A percentile compares a stretch with the other conserved stretches of the same genome.
Evolutionary conservation across 768 basidiomycete species (phyloP).

Genomic region (Boletus reticulatus): DNA sequence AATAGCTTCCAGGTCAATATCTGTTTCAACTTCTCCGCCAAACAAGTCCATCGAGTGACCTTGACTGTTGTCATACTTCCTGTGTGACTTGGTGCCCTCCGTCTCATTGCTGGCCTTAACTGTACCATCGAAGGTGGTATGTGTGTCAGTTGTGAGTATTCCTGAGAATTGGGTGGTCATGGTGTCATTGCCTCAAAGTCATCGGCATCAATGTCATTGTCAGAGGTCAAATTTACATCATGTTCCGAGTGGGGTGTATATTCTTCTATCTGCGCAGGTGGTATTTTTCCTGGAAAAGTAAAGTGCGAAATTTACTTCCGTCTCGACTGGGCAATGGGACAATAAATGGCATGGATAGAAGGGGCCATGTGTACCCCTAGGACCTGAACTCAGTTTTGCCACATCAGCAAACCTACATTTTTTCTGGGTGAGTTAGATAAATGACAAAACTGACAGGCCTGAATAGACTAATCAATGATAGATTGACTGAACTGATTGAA

Average conservation of each 20-base stretch:
- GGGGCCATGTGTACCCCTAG: constrained; percentile 61
- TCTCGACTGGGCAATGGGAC: constrained; percentile 70
- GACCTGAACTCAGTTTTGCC: constrained; percentile 2
- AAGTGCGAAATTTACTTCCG: constrained; percentile 33
- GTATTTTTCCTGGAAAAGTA: constrained; percentile 6
- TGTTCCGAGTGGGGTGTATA: constrained; percentile 33
- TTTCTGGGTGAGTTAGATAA: too few species aligned
- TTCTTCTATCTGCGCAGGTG: constrained; percentile 18
- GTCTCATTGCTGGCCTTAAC: constrained; percentile 20
- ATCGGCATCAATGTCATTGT: constrained; percentile 53
- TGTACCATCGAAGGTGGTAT: constrained; percentile 9
- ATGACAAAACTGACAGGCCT: too few species aligned
- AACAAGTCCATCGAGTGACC: constrained; percentile 58
- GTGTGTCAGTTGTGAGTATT: constrained; percentile 4
- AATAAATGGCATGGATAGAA: constrained; percentile 85
- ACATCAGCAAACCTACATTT: too few species aligned
- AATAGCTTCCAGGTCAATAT: constrained; percentile 82
- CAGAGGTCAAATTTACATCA: constrained; percentile 37
- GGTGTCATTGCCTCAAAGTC: constrained; percentile 60
- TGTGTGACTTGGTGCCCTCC: constrained; percentile 36
- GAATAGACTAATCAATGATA: too few species aligned
- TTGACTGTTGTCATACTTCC: constrained; percentile 76
- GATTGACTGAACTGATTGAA: too few species aligned
- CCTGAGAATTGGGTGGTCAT: constrained; percentile 29
- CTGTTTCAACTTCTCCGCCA: constrained; percentile 87